phyloP scores from a whole-genome alignment of 2,329 filamentous ascomycete genomes.

The Tothia fuscella region DNA sequence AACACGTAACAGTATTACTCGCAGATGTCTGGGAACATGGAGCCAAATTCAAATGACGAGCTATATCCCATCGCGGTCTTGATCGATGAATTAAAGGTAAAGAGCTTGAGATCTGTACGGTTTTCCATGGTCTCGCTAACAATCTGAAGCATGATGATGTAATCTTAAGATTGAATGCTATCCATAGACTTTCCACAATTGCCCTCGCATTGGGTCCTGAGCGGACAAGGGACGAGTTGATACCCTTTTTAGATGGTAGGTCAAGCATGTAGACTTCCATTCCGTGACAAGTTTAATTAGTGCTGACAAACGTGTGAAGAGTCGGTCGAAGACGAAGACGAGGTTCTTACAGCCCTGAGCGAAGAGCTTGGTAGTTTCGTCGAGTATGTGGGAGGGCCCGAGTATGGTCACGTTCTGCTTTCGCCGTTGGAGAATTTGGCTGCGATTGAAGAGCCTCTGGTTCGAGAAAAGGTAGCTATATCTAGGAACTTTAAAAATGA shows the following conservation, averaged over 20 bases:
- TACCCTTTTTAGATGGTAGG: conserved; percentile 94
- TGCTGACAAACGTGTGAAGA: conserved; percentile 46
- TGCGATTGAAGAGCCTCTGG: conserved; percentile 94
- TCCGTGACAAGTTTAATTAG: background rate
- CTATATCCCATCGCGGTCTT: conserved; percentile 99
- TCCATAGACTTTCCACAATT: conserved; percentile 95
- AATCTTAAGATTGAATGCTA: conserved; percentile 92
- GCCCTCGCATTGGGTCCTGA: conserved; percentile 90
- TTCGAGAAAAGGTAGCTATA: conserved; percentile 75
- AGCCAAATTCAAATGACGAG: conserved; percentile 89
- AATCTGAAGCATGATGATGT: conserved; percentile 83
- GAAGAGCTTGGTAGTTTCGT: conserved; percentile 95
- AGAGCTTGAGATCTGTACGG: background rate
- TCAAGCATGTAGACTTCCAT: background rate
- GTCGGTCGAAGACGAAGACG: conserved; percentile 97
- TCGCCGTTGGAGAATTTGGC: conserved; percentile 96
- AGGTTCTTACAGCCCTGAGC: conserved; percentile 91
- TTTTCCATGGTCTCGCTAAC: background rate
- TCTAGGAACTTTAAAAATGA: background rate
- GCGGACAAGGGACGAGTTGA: conserved; percentile 94
- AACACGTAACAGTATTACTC: no score
- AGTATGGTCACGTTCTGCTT: conserved; percentile 89
- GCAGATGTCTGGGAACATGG: no score
- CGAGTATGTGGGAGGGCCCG: conserved; percentile 91
- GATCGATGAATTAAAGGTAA: conserved; percentile 97